A percentile compares a stretch with the other conserved stretches of the same genome.
Conservation (phyloP, 768 basidiomycete species). For the Punctularia strigosozonata region DNA sequence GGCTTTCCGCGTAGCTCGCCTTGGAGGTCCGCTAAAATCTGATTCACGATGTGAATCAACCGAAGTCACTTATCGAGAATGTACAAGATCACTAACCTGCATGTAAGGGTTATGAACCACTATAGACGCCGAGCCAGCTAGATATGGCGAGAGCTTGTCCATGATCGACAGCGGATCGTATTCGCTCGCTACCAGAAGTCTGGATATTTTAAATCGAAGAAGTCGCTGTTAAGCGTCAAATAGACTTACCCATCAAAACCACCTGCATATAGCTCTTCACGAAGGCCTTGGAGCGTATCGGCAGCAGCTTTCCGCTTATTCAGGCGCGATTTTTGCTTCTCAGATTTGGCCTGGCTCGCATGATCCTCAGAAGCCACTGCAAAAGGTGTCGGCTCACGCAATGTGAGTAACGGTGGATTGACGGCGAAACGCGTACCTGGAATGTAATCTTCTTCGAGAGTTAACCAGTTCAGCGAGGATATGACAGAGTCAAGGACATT, state of each 20-base stretch:
- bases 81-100: constrained; percentile 35
- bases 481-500: constrained; percentile 40
- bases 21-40: constrained; percentile 75
- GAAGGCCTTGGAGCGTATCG: constrained; percentile 44
- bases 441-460: constrained; percentile 64
- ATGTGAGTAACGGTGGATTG: neutral
- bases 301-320: constrained; percentile 69
- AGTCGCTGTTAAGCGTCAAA: constrained; percentile 1
- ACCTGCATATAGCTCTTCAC: constrained; percentile 76
- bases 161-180: constrained; percentile 81
- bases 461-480: constrained; percentile 82
- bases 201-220: constrained; percentile 16
- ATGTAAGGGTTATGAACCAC: constrained; percentile 78
- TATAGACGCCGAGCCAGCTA: constrained; percentile 78
- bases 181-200: constrained; percentile 70
- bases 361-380: constrained; percentile 48
- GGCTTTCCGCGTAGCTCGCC: constrained; percentile 53
- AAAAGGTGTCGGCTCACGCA: constrained; percentile 14
- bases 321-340: constrained; percentile 57
- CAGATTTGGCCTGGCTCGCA: constrained; percentile 49
- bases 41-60: neutral
- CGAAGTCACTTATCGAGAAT: neutral
- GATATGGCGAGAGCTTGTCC: constrained; percentile 57
- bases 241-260: constrained; percentile 75
- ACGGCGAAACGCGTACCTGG: constrained; percentile 40